Evolutionary conservation across 148 eudicot species (phyloP).

Genomic region (Persicaria maculosa): DNA sequence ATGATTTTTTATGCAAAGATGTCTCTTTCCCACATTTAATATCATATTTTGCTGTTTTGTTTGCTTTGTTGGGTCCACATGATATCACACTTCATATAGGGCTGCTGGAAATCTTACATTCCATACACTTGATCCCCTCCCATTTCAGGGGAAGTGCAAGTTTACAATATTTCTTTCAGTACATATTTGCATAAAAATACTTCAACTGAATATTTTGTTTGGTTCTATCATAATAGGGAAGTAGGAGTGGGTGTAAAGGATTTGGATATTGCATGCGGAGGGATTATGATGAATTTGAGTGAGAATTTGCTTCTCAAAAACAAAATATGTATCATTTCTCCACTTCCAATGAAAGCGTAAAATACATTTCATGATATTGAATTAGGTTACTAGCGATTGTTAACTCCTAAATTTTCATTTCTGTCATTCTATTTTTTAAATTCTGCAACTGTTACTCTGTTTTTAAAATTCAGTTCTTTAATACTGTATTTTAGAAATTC

Average conservation of each 20-base stretch:
- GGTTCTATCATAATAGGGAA: conserved; percentile 49
- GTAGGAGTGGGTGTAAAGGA: conserved; percentile 71
- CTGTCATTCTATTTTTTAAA: no score
- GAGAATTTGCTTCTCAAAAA: conserved; percentile 57
- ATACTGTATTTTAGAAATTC: no score
- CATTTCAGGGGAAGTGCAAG: background rate
- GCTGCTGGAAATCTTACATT: background rate
- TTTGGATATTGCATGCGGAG: conserved; percentile 65
- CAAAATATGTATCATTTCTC: conserved; percentile 15
- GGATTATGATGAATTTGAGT: conserved; percentile 53
- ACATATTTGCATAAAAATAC: background rate
- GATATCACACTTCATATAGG: background rate
- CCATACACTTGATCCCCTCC: background rate
- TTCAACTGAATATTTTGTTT: no score
- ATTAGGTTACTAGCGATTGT: no score
- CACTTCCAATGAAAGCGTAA: no score
- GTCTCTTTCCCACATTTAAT: background rate
- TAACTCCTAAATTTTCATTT: no score
- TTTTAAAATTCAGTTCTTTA: no score
- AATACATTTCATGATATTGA: no score
- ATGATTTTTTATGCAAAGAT: background rate
- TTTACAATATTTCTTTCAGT: background rate
- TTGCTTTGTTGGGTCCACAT: background rate
- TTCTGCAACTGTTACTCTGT: no score
- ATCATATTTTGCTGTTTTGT: background rate